These are phyloP conservation scores for Adansonia madagascariensis DNA, from an alignment of 441 rosid genomes.

Conservation along the genomic window DNA sequence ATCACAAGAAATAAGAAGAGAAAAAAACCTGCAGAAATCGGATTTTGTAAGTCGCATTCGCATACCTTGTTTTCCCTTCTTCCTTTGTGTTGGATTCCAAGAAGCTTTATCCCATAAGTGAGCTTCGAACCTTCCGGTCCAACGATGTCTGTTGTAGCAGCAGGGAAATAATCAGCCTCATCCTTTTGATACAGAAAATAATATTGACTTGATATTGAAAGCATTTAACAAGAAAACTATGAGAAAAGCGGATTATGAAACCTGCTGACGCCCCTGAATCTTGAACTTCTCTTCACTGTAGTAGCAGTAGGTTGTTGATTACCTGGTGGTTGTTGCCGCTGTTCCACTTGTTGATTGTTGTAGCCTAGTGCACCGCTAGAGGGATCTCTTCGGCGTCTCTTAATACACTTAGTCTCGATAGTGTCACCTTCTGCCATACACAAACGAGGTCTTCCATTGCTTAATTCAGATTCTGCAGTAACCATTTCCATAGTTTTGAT, in stretches of 20 bases:
- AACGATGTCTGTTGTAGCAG: slow-evolving; percentile 50
- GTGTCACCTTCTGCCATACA: slow-evolving; percentile 21
- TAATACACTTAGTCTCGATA: slow-evolving; percentile 35
- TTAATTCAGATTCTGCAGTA: slow-evolving; percentile 46
- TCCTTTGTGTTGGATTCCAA: slow-evolving; percentile 70
- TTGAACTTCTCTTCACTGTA: slow-evolving; percentile 68
- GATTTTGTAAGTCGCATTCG: not conserved
- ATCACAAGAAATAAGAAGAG: not conserved
- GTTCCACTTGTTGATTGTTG: slow-evolving; percentile 22
- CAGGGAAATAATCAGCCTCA: not conserved
- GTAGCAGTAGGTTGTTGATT: slow-evolving; percentile 41
- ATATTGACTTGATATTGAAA: not conserved
- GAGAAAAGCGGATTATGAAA: slow-evolving; percentile 10
- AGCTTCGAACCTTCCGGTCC: slow-evolving; percentile 74
- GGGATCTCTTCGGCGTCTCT: slow-evolving; percentile 55
- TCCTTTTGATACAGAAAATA: not conserved
- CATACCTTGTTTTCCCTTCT: slow-evolving; percentile 71
- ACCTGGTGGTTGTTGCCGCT: slow-evolving; percentile 23
- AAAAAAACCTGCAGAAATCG: not conserved
- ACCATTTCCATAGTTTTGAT: slow-evolving; percentile 37
- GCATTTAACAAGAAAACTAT: not conserved
- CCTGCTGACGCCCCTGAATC: slow-evolving; percentile 75
- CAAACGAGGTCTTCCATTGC: slow-evolving; percentile 33
- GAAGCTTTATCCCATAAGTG: slow-evolving; percentile 75
- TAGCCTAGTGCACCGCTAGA: slow-evolving; percentile 21